Conservation (phyloP, 441 rosid genomes). For the Eugenia klotzschiana region DNA sequence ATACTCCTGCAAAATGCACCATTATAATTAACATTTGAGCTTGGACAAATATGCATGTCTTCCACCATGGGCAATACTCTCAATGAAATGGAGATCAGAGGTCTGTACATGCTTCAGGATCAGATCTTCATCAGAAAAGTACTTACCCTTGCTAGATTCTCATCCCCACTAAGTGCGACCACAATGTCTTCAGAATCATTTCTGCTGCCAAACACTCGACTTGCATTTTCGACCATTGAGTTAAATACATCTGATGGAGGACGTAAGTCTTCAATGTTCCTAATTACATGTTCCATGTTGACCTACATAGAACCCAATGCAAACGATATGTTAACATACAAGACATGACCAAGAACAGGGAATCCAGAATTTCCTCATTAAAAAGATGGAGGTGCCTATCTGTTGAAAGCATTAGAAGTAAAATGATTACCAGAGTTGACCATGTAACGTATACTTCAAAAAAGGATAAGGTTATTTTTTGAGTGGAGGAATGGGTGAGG, state of each 20-base stretch:
- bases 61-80: not conserved
- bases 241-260: slow-evolving; percentile 51
- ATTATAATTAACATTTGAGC: not conserved
- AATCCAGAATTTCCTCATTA: not conserved
- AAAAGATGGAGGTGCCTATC: not conserved
- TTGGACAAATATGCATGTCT: not conserved
- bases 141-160: slow-evolving; percentile 50
- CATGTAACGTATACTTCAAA: not conserved
- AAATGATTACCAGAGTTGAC: not conserved
- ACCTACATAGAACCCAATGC: slow-evolving; percentile 14
- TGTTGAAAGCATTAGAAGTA: not conserved
- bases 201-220: slow-evolving; percentile 13
- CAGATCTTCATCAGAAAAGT: not conserved
- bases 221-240: slow-evolving; percentile 48
- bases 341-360: not conserved
- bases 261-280: slow-evolving; percentile 36
- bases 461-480: not conserved
- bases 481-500: not conserved
- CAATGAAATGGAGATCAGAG: not conserved
- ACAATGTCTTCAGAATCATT: slow-evolving; percentile 26
- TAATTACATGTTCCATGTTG: slow-evolving; percentile 33
- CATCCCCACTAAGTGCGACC: slow-evolving; percentile 33
- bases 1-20: not conserved
- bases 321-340: not conserved
- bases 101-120: not conserved